Conservation (phyloP, 1,284 basidiomycete genomes). For the Ceratobasidium sp. region DNA sequence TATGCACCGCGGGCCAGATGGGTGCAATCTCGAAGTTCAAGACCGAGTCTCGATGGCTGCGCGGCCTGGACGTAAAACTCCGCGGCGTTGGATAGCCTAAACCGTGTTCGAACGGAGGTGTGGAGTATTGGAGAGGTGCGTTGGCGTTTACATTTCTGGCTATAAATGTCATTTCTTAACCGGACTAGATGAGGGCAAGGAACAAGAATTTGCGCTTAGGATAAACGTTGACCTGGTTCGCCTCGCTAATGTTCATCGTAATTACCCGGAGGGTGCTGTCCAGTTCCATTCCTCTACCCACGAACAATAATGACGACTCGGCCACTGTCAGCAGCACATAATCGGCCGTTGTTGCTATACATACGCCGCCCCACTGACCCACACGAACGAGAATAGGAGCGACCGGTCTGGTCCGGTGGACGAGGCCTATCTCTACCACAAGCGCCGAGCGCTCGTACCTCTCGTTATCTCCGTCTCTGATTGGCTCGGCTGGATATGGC, state of each 20-base stretch:
- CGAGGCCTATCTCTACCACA: not conserved
- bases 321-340: not conserved
- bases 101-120: conserved; percentile 6
- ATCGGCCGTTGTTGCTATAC: conserved; percentile 9
- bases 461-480: conserved; percentile 32
- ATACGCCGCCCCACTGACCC: not conserved
- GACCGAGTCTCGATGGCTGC: conserved; percentile 21
- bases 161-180: not conserved
- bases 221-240: not conserved
- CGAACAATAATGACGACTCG: not conserved
- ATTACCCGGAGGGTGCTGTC: conserved; percentile 1
- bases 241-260: conserved; percentile 7
- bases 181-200: conserved; percentile 11
- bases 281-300: not conserved
- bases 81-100: not conserved
- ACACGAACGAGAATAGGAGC: not conserved
- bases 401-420: not conserved
- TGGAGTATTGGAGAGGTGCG: conserved; percentile 3
- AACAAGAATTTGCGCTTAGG: not conserved
- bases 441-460: conserved; percentile 16
- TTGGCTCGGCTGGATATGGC: conserved; percentile 32
- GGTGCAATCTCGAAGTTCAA: conserved; percentile 11
- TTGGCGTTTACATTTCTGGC: not conserved
- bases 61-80: conserved; percentile 10
- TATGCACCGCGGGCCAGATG: too few relatives aligned